Base-by-base conservation (phyloP, 352 stramenopile species). In the Phytophthora pini region DNA sequence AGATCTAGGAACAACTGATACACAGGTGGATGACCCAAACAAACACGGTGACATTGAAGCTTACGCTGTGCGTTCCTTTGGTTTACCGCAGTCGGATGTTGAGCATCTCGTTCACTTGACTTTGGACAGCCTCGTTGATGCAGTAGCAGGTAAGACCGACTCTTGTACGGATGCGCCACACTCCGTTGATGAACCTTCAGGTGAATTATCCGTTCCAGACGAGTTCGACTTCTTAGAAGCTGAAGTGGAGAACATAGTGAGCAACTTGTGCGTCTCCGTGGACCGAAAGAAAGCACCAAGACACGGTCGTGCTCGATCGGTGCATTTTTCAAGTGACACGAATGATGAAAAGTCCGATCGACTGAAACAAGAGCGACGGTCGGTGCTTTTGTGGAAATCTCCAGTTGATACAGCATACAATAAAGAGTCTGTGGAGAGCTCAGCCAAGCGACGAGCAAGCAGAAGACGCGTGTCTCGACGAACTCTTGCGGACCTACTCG, bases 401-500 rank as follows among this genome's bases (percentile, higher is more conserved):
- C 61, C 66, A 36, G 24, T 63, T 8, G 49, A 70, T 40, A 43
- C 50, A 17, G 49, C 65, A 31, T 58, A 41, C 31, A 49, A 31
- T 1, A 74, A 75, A 17, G 66, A 75, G 43, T 53, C 70, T 0
- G 44, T 70, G 1, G 66, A 75, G 49, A 70, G 8, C 26, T 53
- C 70, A 12, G 61, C 65, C n/a, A 74, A 77, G 27, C 68, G 58
- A 15, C 56, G 72, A 24, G 66, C 66, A 1, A 71, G 53, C 26
- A 76, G 62, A 17, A 56, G 77, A 10, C 72, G 77, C 0, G 58
- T 47, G 3, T 86, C 69, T 1, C 41, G 72, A 11, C 74, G 72
- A 10, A 44, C 56, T 7, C 3, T 70, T 5, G 57, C 47, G 24
- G 74, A 82, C 17, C 40, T 74, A 6, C 41, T 70, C 13, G 54